These are phyloP conservation scores for Dispira parvispora DNA, from an alignment of 192 early-diverging fungal genomes.

Conservation along the genomic window DNA sequence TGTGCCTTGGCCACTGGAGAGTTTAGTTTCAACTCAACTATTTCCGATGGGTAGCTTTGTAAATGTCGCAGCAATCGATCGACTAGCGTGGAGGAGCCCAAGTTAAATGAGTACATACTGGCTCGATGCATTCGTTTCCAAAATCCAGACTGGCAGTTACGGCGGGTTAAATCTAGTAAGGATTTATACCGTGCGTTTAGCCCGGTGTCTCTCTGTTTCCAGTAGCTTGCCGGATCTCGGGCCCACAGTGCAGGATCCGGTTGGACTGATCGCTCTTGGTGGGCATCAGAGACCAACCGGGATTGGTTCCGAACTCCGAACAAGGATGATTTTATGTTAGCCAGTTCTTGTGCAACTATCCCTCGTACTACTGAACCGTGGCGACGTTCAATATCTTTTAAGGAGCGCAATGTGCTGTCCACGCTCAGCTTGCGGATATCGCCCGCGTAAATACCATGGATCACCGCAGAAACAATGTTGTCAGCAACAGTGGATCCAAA, in stretches of 20 bases:
- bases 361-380: constrained; percentile 37
- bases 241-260: neutral
- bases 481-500: constrained; percentile 60
- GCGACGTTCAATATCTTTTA: constrained; percentile 50
- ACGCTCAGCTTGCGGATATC: constrained; percentile 62
- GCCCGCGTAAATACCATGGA: constrained; percentile 91
- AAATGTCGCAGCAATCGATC: constrained; percentile 37
- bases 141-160: constrained; percentile 31
- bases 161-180: constrained; percentile 12
- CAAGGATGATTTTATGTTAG: neutral
- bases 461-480: constrained; percentile 69
- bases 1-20: constrained; percentile 26
- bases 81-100: constrained; percentile 57
- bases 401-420: constrained; percentile 46
- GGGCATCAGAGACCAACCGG: constrained; percentile 15
- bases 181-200: constrained; percentile 14
- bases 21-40: constrained; percentile 30
- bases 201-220: constrained; percentile 15
- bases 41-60: constrained; percentile 24
- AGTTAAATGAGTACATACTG: constrained; percentile 70
- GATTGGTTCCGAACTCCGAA: constrained; percentile 16
- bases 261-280: constrained; percentile 1
- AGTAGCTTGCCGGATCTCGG: constrained; percentile 11
- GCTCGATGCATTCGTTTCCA: constrained; percentile 35
- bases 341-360: constrained; percentile 16